Base-by-base conservation (phyloP, 2,329 filamentous ascomycete species). In the Septoria linicola region DNA sequence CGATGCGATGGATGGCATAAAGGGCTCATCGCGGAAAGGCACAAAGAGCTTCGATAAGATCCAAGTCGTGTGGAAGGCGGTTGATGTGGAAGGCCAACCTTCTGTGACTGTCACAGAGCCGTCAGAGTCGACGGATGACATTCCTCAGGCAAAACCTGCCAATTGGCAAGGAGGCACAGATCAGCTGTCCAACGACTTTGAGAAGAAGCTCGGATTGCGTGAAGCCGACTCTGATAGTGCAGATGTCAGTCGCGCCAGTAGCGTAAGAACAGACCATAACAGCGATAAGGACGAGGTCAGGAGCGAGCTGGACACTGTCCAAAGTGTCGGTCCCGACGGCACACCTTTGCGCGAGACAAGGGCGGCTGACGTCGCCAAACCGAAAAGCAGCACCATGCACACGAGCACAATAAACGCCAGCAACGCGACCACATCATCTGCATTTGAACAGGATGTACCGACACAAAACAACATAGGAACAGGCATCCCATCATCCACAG, bases 1-100 rank as follows among this genome's bases (percentile, higher is more conserved):
- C 83, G 83, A 87, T 14, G 79, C 78, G 16, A 88, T 99, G 82
- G 93, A 99, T 61, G 93, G 93, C 2, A 91, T 99, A 69, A 96
- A 96, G 68, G 93, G 93, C 1, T 91, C 87, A 3, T 83, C 79
- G 17, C 80, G 84, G 25, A 95, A 95, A 68, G 93, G 93, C 0
- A 86, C 86, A 0, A 79, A 85, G 36, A 89, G 88, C 0, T 82
- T 95, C 7, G 92, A 99, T 66, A 81, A 81, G 34, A 75, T 97
- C 19, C 84, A 88, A 8, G 87, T 97, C 0, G 85, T 96, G 0
- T 99, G 93, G 93, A 82, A 83, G 51, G 68, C 69, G 2, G 64
- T 73, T 8, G 37, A 52, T 7, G 32, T 49, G 1, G 56, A 68
- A 42, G 52, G 51, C 21, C 56, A 61, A 57, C 60, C 17, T 41